Evolutionary conservation across 768 basidiomycete genomes (phyloP), one percentile per base, ranked within the genome.

Genomic region (Fibroporia radiculosa): DNA sequence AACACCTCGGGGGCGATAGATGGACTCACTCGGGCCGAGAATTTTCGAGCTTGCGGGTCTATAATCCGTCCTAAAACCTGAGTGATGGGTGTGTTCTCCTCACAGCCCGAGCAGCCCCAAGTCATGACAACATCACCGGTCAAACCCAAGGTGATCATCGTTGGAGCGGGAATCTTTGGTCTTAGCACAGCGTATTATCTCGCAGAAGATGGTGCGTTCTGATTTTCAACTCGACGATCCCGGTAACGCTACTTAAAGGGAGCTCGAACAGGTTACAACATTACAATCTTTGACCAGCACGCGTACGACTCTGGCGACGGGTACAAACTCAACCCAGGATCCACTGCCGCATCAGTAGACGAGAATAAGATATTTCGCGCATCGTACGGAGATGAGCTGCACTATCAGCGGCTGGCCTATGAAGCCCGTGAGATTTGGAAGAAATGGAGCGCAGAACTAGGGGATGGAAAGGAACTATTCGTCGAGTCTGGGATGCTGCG

Each of bases 341-440:
- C 42, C 12, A 44, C 32, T 13, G 42, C 42, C 4, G 42, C 42
- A 5, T 44, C 42, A 8, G 42, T 44, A 14, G 42, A 44, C 33
- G 42, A 44, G 42, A 44, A 44, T 33, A 44, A 44, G 42, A 26
- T 44, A 31, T 35, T 44, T 33, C 29, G 42, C 18, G 42, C 42
- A 2, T 44, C 42, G 8, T 44, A 44, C 23, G 42, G 42, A 20
- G 42, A 44, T 16, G 42, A 44, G 16, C 14, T 44, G 12, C 25
- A 44, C 33, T 44, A 44, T 32, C 42, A 44, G 42, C 29, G 42
- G 13, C 42, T 44, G 14, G 42, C 42, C 7, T 44, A 34, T 23
- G 42, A 44, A 24, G 42, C 42, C 8, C 42, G 42, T 19, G 42
- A 33, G 19, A 19, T 44, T 11, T 44, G 42, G 42, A 44, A 34